Evolutionary conservation across 1,139 yeast genomes (phyloP), one percentile per base, ranked within the genome.

Genomic region (Yarrowia galli): DNA sequence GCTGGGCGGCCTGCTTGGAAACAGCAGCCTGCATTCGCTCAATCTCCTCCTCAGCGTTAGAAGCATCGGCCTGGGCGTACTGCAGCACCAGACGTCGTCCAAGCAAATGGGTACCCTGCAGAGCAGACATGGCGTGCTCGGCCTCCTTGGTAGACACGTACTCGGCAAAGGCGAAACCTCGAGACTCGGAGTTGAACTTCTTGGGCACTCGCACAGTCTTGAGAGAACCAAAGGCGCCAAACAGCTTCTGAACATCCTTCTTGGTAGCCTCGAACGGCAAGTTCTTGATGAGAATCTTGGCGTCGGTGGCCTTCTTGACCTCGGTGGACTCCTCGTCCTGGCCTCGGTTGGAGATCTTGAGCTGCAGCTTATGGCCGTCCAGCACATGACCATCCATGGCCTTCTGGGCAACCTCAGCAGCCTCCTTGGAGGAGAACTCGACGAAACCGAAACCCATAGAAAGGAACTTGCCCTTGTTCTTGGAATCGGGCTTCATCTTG

Each of bases 381-480:
- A 95, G 83, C 0, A 87, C 86, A 70, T 87, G 84, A 0, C 93
- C 97, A 76, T 95, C 92, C 82, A 92, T 80, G 0, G 89, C 84
- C 35, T 83, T 77, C 67, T 92, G 86, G 5, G 97, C 98, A 20
- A 85, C 83, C 60, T 85, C 82, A 0, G 99, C 99, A 74, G 89
- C 88, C 65, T 87, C 91, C 72, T 86, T 86, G 5, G 93, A 85
- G 73, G 82, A 86, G 78, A 92, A 96, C 78, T 95, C 99, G 36
- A 87, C 97, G 79, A 95, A 95, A 0, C 99, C 99, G 75, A 92
- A 95, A 42, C 99, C 99, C 99, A 95, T 95, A 74, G 97, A 91
- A 70, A 88, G 83, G 20, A 83, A 80, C 69, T 85, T 83, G 10
- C 89, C 89, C 1, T 84, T 75, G 69, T 86, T 85, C 79, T 88